Evolutionary conservation across 164 flowering plant species (phyloP).

Genomic region (Platanus orientalis): DNA sequence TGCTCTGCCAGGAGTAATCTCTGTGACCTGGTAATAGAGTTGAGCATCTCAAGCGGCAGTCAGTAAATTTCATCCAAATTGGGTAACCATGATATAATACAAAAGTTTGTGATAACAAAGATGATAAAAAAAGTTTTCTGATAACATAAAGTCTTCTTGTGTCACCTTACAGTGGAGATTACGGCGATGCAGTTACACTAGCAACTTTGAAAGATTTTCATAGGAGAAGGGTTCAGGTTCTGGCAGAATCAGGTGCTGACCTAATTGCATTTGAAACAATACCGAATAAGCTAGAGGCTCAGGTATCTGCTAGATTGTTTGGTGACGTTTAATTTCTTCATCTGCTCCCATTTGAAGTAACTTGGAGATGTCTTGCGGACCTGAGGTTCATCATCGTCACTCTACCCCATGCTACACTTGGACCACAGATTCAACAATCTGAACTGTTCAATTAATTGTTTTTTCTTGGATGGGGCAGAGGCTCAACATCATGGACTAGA

Average conservation of each 20-base stretch:
- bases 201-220: constrained; percentile 73
- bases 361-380: no score
- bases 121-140: neutral
- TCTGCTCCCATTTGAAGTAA: no score
- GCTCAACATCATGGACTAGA: no score
- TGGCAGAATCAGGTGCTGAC: constrained; percentile 82
- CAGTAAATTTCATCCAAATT: no score
- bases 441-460: neutral
- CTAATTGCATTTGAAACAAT: constrained; percentile 90
- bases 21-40: no score
- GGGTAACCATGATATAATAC: neutral
- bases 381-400: no score
- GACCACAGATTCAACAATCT: neutral
- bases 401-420: neutral
- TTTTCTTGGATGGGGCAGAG: no score
- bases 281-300: constrained; percentile 88
- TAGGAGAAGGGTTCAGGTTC: constrained; percentile 77
- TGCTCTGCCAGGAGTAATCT: no score
- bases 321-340: neutral
- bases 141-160: neutral
- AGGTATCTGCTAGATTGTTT: constrained; percentile 35
- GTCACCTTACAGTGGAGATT: constrained; percentile 55
- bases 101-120: neutral
- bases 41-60: no score
- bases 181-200: constrained; percentile 54